Evolutionary conservation across 2,329 filamentous ascomycete genomes (phyloP).

Genomic region (Ophiosphaerella korrae): DNA sequence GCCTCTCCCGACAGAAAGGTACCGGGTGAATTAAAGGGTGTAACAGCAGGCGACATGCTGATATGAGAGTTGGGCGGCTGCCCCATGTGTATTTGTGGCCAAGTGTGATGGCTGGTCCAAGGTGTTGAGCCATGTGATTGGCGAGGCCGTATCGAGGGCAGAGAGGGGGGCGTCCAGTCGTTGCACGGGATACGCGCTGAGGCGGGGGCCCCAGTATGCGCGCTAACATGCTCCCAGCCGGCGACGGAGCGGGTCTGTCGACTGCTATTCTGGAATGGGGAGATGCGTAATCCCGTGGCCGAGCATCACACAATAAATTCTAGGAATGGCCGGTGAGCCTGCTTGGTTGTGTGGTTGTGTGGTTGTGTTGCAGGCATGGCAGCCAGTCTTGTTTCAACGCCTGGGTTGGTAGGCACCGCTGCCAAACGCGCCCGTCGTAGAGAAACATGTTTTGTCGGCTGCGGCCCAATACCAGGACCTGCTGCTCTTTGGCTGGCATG

Average conservation of each 20-base stretch:
- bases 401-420: too few species aligned
- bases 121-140: conserved; percentile 34
- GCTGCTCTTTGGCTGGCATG: too few species aligned
- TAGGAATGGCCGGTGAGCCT: not conserved
- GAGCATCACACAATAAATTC: too few species aligned
- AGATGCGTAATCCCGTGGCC: not conserved
- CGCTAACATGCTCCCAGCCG: conserved; percentile 8
- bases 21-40: conserved; percentile 28
- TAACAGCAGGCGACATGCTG: conserved; percentile 35
- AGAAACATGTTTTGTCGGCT: conserved; percentile 21
- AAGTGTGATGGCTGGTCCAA: conserved; percentile 30
- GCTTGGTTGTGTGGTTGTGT: not conserved
- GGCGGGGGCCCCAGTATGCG: conserved; percentile 31
- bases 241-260: too few species aligned
- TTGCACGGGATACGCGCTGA: conserved; percentile 37
- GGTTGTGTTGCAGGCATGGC: not conserved
- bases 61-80: conserved; percentile 27
- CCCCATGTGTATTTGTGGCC: conserved; percentile 21
- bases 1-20: conserved; percentile 25
- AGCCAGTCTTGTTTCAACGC: not conserved
- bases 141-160: conserved; percentile 27
- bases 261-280: too few species aligned
- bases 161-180: conserved; percentile 38
- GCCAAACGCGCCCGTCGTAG: not conserved
- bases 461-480: conserved; percentile 1